Percentiles rank a stretch among this genome's conserved stretches.
phyloP scores from a whole-genome alignment of 345 rosid species.

The Trapa bicornis region DNA sequence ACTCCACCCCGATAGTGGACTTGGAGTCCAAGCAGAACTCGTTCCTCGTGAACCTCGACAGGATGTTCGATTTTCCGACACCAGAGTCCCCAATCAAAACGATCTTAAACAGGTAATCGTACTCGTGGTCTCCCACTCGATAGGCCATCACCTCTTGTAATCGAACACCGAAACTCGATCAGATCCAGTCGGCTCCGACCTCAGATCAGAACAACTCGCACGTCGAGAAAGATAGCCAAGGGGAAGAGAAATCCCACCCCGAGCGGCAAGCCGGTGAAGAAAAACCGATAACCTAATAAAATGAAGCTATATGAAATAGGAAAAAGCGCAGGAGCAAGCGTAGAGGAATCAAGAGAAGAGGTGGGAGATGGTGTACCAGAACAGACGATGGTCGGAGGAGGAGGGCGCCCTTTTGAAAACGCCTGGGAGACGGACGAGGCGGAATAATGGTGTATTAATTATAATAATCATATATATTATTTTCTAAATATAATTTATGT shows the following conservation, averaged over 20 bases:
- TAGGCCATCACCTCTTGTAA: constrained; percentile 17
- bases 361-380: not conserved
- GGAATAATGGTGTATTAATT: too few relatives aligned
- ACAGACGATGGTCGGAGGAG: too few relatives aligned
- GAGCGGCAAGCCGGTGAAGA: too few relatives aligned
- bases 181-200: constrained; percentile 6
- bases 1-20: constrained; percentile 37
- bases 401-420: not conserved
- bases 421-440: too few relatives aligned
- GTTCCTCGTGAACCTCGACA: constrained; percentile 29
- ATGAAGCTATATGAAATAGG: too few relatives aligned
- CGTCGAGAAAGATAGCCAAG: not conserved
- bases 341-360: not conserved
- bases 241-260: not conserved
- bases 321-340: too few relatives aligned
- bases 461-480: not conserved
- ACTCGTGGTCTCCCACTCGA: constrained; percentile 24
- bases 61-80: too few relatives aligned
- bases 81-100: too few relatives aligned
- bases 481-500: not conserved
- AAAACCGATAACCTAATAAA: not conserved
- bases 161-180: not conserved
- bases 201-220: not conserved
- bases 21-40: constrained; percentile 37
- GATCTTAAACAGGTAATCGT: too few relatives aligned